These are phyloP conservation scores for Fusarium humuli DNA, from an alignment of 2,329 filamentous ascomycete species.

Conservation along the genomic window DNA sequence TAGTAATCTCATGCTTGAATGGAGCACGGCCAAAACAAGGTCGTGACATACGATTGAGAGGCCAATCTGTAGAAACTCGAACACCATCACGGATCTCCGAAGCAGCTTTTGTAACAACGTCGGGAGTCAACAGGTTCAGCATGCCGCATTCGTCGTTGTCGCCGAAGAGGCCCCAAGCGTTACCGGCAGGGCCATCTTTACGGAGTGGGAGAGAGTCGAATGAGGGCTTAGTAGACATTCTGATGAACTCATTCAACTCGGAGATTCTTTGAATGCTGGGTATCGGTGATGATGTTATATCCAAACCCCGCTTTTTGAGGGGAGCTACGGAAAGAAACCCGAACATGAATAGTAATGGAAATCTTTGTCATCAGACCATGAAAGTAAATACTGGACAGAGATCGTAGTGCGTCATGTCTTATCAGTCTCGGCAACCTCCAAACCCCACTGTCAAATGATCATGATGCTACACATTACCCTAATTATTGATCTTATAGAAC, in stretches of 20 bases:
- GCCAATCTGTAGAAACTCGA: constrained; percentile 52
- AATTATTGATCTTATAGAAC: neutral
- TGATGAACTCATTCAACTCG: accelerated
- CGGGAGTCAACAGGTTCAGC: constrained; percentile 64
- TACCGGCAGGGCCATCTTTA: constrained; percentile 61
- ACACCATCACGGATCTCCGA: constrained; percentile 48
- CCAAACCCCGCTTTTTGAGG: constrained; percentile 18
- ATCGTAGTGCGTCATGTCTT: too few species aligned
- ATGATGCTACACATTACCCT: neutral
- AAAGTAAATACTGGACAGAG: too few species aligned
- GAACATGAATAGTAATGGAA: neutral
- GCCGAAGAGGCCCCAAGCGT: constrained; percentile 69
- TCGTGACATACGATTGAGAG: constrained; percentile 48
- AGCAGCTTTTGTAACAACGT: constrained; percentile 41
- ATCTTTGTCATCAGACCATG: neutral
- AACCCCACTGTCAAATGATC: neutral
- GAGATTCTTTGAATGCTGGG: neutral
- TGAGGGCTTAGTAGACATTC: constrained; percentile 33
- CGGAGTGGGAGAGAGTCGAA: constrained; percentile 63
- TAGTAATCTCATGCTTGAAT: constrained; percentile 46
- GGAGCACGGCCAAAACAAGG: constrained; percentile 51
- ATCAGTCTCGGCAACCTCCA: neutral
- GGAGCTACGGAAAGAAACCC: constrained; percentile 6
- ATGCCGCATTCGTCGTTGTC: constrained; percentile 63
- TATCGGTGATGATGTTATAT: neutral